Percentiles rank a stretch among this genome's conserved stretches.
These are phyloP conservation scores for Discostella pseudostelligera DNA, from an alignment of 108 stramenopile genomes.

Conservation along the genomic window DNA sequence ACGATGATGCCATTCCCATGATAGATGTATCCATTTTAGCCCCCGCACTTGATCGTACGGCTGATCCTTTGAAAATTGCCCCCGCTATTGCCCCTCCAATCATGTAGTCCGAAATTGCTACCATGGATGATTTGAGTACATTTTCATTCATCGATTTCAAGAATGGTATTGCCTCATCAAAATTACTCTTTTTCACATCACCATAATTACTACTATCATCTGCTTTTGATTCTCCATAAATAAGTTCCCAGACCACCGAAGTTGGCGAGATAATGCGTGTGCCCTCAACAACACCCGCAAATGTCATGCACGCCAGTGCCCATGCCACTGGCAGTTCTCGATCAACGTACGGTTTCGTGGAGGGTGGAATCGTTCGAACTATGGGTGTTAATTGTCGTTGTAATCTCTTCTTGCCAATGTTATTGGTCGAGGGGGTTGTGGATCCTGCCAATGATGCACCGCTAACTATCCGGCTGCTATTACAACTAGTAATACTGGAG, in stretches of 20 bases:
- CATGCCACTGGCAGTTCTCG: constrained; percentile 43
- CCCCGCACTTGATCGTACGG: constrained; percentile 35
- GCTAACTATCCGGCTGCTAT: neutral
- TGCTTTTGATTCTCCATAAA: constrained; percentile 3
- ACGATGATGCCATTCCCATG: constrained; percentile 13
- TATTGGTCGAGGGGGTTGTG: neutral
- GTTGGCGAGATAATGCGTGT: constrained; percentile 30
- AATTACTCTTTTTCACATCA: neutral
- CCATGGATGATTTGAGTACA: neutral
- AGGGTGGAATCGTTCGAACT: constrained; percentile 18
- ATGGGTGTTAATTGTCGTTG: constrained; percentile 11
- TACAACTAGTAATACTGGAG: neutral
- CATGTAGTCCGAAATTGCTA: constrained; percentile 38
- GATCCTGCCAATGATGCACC: neutral
- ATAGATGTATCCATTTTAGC: constrained; percentile 31
- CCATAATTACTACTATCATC: constrained; percentile 3
- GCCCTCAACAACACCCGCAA: constrained; percentile 44
- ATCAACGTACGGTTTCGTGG: constrained; percentile 16
- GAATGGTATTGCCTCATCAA: no score
- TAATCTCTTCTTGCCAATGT: constrained; percentile 4
- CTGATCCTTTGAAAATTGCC: constrained; percentile 33
- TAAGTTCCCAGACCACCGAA: constrained; percentile 3
- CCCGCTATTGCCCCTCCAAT: constrained; percentile 43
- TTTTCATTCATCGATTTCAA: neutral
- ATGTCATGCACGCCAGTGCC: constrained; percentile 49